phyloP scores from a whole-genome alignment of 352 stramenopile species.

The Sclerospora graminicola region DNA sequence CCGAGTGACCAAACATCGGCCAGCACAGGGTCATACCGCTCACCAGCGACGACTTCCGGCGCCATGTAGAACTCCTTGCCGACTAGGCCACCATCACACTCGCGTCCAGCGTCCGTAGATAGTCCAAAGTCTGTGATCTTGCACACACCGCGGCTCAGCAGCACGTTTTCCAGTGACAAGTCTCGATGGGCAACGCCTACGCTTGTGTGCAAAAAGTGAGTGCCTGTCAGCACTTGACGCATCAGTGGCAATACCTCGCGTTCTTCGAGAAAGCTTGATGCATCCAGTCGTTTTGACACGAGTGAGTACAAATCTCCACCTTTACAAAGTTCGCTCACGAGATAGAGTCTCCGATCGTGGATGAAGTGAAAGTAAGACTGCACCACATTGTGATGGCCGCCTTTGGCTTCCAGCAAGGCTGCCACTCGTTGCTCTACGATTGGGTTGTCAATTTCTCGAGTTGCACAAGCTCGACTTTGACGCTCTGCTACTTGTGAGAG shows the following conservation, averaged over 20 bases:
- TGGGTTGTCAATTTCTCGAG: slow-evolving; percentile 19
- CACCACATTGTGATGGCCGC: slow-evolving; percentile 26
- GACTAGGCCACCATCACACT: slow-evolving; percentile 24
- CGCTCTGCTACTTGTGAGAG: slow-evolving; percentile 5
- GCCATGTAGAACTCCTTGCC: slow-evolving; percentile 65
- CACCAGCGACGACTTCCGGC: slow-evolving; percentile 32
- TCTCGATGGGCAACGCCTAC: slow-evolving; percentile 39
- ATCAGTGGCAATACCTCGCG: slow-evolving; percentile 25
- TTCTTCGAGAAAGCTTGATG: slow-evolving; percentile 8
- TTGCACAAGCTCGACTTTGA: background rate
- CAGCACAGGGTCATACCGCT: slow-evolving; percentile 29
- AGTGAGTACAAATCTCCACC: slow-evolving; percentile 35
- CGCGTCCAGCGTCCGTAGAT: slow-evolving; percentile 8
- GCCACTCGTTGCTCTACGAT: slow-evolving; percentile 16
- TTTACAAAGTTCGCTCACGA: slow-evolving; percentile 45
- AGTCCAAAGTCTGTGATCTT: slow-evolving; percentile 58
- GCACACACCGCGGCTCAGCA: slow-evolving; percentile 22
- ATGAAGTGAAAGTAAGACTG: slow-evolving; percentile 17
- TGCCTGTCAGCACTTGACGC: slow-evolving; percentile 25
- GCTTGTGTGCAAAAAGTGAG: slow-evolving; percentile 29
- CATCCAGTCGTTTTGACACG: slow-evolving; percentile 3
- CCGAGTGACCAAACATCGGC: slow-evolving; percentile 62
- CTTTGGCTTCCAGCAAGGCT: slow-evolving; percentile 4
- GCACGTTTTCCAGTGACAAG: slow-evolving; percentile 46
- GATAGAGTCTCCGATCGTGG: slow-evolving; percentile 9